phyloP scores from a whole-genome alignment of 75 land plant species.

The Cunninghamia lanceolata region DNA sequence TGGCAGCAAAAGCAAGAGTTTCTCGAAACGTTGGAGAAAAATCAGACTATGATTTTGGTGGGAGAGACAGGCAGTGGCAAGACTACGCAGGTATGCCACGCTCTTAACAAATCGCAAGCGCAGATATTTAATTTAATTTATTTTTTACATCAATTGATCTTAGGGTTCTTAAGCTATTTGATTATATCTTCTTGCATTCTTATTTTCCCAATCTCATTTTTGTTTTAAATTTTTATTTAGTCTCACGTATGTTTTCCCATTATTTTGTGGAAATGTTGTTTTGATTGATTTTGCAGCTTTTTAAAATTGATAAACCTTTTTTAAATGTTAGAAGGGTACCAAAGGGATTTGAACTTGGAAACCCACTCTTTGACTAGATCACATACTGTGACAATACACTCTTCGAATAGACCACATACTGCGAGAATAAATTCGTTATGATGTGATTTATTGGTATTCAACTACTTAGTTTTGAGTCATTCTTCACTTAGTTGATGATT shows the following conservation, averaged over 20 bases:
- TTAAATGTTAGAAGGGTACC: too few relatives aligned
- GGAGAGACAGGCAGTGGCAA: conserved; percentile 98
- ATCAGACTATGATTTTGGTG: conserved; percentile 80
- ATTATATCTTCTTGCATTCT: neutral
- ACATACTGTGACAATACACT: too few relatives aligned
- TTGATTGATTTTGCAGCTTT: neutral
- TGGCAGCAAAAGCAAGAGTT: conserved; percentile 96
- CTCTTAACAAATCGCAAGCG: neutral
- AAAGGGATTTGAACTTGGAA: too few relatives aligned
- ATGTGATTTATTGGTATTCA: too few relatives aligned
- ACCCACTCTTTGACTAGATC: too few relatives aligned
- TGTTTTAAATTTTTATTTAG: neutral
- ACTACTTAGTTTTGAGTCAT: too few relatives aligned
- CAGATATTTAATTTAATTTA: too few relatives aligned
- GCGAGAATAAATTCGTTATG: too few relatives aligned
- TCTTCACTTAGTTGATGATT: too few relatives aligned
- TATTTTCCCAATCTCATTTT: neutral
- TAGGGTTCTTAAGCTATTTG: too few relatives aligned
- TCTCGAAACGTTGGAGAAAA: conserved; percentile 51
- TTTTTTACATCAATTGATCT: neutral
- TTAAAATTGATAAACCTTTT: too few relatives aligned
- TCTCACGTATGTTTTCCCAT: neutral
- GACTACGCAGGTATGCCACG: conserved; percentile 77
- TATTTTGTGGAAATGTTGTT: neutral
- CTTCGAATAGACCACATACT: too few relatives aligned